Evolutionary conservation across 139 green algal genomes (phyloP), one percentile per base, ranked within the genome.

Genomic region (Tetradesmus obliquus): DNA sequence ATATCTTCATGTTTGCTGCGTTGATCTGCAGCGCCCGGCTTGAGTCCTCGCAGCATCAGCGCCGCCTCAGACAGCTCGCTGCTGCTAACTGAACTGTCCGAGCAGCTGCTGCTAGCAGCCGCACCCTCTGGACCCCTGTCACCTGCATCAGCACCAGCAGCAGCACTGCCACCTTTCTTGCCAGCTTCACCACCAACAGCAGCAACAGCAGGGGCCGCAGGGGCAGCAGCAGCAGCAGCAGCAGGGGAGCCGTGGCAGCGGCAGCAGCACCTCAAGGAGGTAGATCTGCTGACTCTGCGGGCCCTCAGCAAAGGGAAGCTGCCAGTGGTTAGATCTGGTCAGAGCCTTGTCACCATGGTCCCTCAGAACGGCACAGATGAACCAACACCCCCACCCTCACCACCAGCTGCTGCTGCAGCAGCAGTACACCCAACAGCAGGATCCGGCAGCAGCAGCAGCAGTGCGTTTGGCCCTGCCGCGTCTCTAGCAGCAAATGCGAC

Each of bases 201-300:
- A 51, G 72, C 72, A 54, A 8, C n/a, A n/a, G n/a, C n/a, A n/a
- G n/a, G n/a, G n/a, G n/a, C n/a, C n/a, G 32, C 32, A 45, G 32
- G 32, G 32, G 32, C 32, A 89, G 60, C 86, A 90, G 69, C 71
- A 84, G 60, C 45, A 66, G 54, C 85, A 89, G 85, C 55, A 85
- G 51, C 80, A 62, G 80, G 51, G 12, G 45, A 85, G 9, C 3
- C 80, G 2, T 45, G 51, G 51, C 51, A 58, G 80, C 72, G 72
- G 72, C 51, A 76, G 10, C 66, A n/a, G 66, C 3, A 76, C 2
- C 66, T 76, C 1, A 17, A 19, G n/a, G 66, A 76, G 5, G 66
- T 2, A 9, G 8, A 76, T 0, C 66, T 76, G 66, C 66, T 76
- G 8, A 76, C 66, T 3, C 17, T 76, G 5, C 24, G 66, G 3